Conservation (phyloP, 73 alveolate genomes). For the Stentor roeselii region DNA sequence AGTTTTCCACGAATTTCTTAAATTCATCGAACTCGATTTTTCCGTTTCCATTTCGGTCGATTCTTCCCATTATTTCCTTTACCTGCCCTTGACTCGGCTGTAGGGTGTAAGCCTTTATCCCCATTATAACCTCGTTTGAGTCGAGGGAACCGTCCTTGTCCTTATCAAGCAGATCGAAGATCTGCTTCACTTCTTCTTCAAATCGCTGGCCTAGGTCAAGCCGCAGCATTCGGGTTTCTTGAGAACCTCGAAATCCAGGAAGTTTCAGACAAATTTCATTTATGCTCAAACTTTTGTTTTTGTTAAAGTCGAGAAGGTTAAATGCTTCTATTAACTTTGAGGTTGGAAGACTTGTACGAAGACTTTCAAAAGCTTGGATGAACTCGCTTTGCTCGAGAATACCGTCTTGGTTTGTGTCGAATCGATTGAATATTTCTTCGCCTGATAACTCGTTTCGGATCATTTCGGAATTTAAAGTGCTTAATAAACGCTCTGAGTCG, state of each 20-base stretch:
- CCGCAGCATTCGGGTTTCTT: background rate
- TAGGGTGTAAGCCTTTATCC: background rate
- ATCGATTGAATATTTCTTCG: background rate
- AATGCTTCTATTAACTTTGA: background rate
- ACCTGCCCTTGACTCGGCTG: background rate
- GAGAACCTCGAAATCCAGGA: background rate
- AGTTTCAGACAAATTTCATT: conserved; percentile 1
- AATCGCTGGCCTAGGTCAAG: conserved; percentile 24
- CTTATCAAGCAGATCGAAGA: background rate
- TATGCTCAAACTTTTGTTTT: background rate
- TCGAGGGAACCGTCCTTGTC: conserved; percentile 8
- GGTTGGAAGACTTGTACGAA: background rate
- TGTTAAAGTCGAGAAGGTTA: background rate
- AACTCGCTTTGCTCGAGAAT: background rate
- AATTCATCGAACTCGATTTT: conserved; percentile 12
- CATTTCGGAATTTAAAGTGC: background rate
- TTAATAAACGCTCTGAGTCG: no score
- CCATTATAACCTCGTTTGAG: background rate
- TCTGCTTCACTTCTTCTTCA: conserved; percentile 16
- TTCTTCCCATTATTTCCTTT: conserved; percentile 18
- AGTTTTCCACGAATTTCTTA: background rate
- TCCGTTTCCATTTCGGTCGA: background rate
- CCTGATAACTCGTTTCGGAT: background rate
- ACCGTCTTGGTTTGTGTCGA: conserved; percentile 14
- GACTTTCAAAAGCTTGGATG: background rate